Percentiles rank a stretch among this genome's conserved stretches.
These are phyloP conservation scores for Oropetium thomaeum DNA, from an alignment of 176 grass and related monocot genomes.

Conservation along the genomic window DNA sequence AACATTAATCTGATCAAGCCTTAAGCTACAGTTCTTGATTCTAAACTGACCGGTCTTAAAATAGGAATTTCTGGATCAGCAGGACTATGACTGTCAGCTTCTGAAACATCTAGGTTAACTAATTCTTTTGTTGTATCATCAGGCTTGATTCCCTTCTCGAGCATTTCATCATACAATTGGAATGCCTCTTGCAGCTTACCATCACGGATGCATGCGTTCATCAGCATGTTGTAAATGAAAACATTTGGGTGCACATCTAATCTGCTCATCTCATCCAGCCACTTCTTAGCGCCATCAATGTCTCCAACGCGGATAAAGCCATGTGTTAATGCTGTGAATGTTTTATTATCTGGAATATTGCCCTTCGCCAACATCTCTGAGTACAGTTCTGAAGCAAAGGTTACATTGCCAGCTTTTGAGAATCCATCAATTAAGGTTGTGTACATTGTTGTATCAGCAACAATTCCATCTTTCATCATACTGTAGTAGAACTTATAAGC, in stretches of 20 bases:
- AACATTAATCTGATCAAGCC: slow-evolving; percentile 10
- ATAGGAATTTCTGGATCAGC: slow-evolving; percentile 12
- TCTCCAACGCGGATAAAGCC: slow-evolving; percentile 74
- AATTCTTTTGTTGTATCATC: slow-evolving; percentile 66
- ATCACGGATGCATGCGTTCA: slow-evolving; percentile 57
- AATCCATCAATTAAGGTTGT: slow-evolving; percentile 90
- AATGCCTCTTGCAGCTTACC: slow-evolving; percentile 75
- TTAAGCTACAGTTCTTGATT: neutral
- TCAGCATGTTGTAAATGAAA: slow-evolving; percentile 77
- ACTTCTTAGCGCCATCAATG: slow-evolving; percentile 55
- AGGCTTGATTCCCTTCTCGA: slow-evolving; percentile 58
- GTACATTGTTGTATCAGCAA: slow-evolving; percentile 53
- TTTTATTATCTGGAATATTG: slow-evolving; percentile 69
- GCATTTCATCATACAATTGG: slow-evolving; percentile 83
- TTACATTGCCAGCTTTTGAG: slow-evolving; percentile 59
- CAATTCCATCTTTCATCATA: slow-evolving; percentile 65
- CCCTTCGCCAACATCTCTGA: slow-evolving; percentile 62
- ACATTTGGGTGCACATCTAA: slow-evolving; percentile 59
- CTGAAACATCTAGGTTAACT: slow-evolving; percentile 30
- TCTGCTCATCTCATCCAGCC: slow-evolving; percentile 75
- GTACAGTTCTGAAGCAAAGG: slow-evolving; percentile 64
- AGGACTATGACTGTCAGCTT: slow-evolving; percentile 8
- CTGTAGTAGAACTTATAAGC: slow-evolving; percentile 52
- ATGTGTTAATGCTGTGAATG: slow-evolving; percentile 64
- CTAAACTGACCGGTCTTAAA: slow-evolving; percentile 12